Evolutionary conservation across 176 grass and related monocot genomes (phyloP).

Genomic region (Panicum miliaceum): DNA sequence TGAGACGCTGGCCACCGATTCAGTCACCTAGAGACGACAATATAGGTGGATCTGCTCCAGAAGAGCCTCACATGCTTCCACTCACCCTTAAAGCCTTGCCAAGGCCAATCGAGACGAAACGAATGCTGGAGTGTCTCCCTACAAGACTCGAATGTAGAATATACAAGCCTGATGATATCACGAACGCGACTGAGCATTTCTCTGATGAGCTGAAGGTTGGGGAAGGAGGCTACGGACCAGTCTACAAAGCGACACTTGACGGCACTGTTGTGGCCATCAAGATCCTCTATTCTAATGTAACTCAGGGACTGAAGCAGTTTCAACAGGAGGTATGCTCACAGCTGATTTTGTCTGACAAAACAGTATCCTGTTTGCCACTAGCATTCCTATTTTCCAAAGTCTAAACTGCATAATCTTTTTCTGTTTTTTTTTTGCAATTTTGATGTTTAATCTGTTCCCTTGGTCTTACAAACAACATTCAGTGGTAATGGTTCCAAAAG

Average conservation of each 20-base stretch:
- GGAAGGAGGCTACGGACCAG: slow-evolving; percentile 89
- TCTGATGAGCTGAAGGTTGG: slow-evolving; percentile 62
- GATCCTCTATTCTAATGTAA: slow-evolving; percentile 70
- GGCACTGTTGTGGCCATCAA: slow-evolving; percentile 68
- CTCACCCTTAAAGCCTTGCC: slow-evolving; percentile 42
- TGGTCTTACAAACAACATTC: neutral
- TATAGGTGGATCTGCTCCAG: neutral
- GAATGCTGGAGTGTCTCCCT: slow-evolving; percentile 67
- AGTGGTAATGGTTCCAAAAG: neutral
- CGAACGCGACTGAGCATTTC: slow-evolving; percentile 53
- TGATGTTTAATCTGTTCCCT: neutral
- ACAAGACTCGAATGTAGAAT: slow-evolving; percentile 60
- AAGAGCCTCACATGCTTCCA: slow-evolving; percentile 40
- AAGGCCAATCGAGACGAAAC: slow-evolving; percentile 51
- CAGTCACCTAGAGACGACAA: slow-evolving; percentile 39
- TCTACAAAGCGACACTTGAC: slow-evolving; percentile 80
- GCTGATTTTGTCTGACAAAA: slow-evolving; percentile 24
- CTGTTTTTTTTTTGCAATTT: neutral
- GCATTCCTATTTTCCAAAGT: slow-evolving; percentile 26
- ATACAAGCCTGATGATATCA: slow-evolving; percentile 65
- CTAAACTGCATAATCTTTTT: neutral
- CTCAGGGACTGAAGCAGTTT: slow-evolving; percentile 80
- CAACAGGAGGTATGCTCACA: slow-evolving; percentile 79
- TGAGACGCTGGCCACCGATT: slow-evolving; percentile 49
- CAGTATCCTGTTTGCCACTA: neutral